Conservation (phyloP, 2,329 filamentous ascomycete genomes). For the Fusarium hainanense region DNA sequence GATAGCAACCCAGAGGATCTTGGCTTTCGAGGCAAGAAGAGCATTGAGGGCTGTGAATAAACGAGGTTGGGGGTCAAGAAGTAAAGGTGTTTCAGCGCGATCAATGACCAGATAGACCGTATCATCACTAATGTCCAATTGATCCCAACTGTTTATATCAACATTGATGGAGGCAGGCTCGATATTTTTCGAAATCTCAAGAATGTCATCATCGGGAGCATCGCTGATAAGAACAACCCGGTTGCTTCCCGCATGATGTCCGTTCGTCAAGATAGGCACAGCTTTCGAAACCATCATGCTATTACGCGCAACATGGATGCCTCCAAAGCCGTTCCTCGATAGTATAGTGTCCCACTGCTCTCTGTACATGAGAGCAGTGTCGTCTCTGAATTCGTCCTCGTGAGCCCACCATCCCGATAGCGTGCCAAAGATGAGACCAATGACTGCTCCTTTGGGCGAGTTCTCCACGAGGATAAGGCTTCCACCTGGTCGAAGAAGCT, state of each 20-base stretch:
- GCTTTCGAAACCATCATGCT: conserved; percentile 20
- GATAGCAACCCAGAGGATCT: background rate
- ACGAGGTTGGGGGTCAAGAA: conserved; percentile 2
- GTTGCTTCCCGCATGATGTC: background rate
- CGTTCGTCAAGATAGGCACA: background rate
- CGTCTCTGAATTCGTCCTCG: conserved; percentile 7
- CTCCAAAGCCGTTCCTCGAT: conserved; percentile 1
- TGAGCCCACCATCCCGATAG: conserved; percentile 15
- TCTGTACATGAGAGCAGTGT: conserved; percentile 7
- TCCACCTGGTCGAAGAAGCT: background rate
- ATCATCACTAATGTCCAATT: background rate
- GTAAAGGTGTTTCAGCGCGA: background rate
- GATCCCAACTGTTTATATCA: background rate
- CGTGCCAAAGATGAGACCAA: conserved; percentile 9
- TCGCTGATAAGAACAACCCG: background rate
- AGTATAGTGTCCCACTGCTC: conserved; percentile 6
- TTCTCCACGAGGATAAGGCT: conserved; percentile 5
- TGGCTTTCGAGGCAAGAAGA: conserved; percentile 1
- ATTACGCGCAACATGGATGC: conserved; percentile 6
- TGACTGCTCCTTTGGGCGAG: conserved; percentile 1
- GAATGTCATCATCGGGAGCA: background rate
- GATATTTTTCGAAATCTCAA: background rate
- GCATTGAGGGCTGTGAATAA: conserved; percentile 1
- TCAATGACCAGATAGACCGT: background rate
- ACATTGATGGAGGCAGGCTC: background rate